These are phyloP conservation scores for Fusarium veterinarium DNA, from an alignment of 2,329 filamentous ascomycete species.

Conservation along the genomic window DNA sequence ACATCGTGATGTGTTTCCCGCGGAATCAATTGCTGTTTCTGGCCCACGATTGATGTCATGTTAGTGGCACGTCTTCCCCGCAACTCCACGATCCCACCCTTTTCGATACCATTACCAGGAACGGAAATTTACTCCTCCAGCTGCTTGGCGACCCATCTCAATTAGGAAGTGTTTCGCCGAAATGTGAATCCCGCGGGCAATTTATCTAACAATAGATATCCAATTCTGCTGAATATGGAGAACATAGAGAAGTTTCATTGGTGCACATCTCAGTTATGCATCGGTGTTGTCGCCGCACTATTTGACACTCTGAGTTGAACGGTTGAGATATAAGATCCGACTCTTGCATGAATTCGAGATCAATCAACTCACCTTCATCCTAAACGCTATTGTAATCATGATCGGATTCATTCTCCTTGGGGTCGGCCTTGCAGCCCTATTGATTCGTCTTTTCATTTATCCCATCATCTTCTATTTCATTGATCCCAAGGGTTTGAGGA, in stretches of 20 bases:
- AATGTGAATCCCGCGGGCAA: not conserved
- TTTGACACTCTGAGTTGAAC: no score
- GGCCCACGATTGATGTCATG: not conserved
- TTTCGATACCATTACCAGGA: not conserved
- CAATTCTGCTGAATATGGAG: not conserved
- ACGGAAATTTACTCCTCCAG: slow-evolving; percentile 1
- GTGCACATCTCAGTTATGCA: not conserved
- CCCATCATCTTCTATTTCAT: slow-evolving; percentile 28
- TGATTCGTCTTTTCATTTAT: slow-evolving; percentile 29
- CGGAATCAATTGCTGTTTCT: not conserved
- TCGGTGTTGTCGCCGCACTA: not conserved
- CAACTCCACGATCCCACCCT: not conserved
- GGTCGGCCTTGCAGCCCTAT: not conserved
- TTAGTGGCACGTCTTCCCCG: not conserved
- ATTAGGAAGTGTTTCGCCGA: not conserved
- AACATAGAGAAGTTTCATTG: not conserved
- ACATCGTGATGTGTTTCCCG: not conserved
- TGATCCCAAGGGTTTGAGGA: slow-evolving; percentile 52
- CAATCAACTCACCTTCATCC: not conserved
- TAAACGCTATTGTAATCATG: not conserved
- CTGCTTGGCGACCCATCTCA: not conserved
- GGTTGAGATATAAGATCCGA: not conserved
- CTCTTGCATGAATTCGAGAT: not conserved
- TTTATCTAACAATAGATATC: not conserved
- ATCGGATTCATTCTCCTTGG: slow-evolving; percentile 15